Conservation (phyloP, 192 early-diverging fungal genomes). For the Coemansia sp. region DNA sequence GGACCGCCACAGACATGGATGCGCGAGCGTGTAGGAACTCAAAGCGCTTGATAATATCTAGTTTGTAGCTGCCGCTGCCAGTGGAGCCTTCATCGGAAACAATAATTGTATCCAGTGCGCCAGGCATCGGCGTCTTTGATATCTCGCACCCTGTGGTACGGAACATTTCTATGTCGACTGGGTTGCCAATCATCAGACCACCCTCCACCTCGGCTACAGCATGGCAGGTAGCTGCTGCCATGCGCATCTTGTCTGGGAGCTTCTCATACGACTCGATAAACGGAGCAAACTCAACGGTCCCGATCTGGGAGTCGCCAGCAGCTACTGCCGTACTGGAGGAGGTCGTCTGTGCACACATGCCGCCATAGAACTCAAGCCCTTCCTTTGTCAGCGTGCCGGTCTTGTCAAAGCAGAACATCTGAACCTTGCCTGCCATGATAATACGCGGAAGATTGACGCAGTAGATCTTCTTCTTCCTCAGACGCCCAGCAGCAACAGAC, state of each 20-base stretch:
- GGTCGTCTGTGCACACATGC: constrained; percentile 7
- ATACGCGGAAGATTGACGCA: constrained; percentile 63
- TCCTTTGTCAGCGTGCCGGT: constrained; percentile 67
- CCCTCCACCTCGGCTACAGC: constrained; percentile 50
- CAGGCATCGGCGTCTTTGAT: constrained; percentile 21
- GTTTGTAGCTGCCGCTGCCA: constrained; percentile 10
- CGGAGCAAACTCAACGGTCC: neutral
- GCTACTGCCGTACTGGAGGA: constrained; percentile 5
- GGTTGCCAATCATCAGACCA: constrained; percentile 20
- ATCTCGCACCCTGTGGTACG: constrained; percentile 15
- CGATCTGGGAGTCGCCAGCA: constrained; percentile 22
- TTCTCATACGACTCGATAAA: constrained; percentile 3
- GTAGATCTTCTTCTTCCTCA: constrained; percentile 56
- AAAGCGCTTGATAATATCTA: constrained; percentile 64
- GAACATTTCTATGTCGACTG: constrained; percentile 28
- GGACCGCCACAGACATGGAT: constrained; percentile 69
- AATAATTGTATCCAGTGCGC: constrained; percentile 52
- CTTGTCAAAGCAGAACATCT: constrained; percentile 66
- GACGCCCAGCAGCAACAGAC: constrained; percentile 55
- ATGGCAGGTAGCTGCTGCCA: constrained; percentile 48
- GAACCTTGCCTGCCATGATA: constrained; percentile 62
- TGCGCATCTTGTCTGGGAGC: constrained; percentile 9
- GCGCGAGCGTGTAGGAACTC: constrained; percentile 70
- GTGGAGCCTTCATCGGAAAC: constrained; percentile 13
- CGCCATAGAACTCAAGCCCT: constrained; percentile 60